A percentile compares a stretch with the other conserved stretches of the same genome.
Conservation (phyloP, 2,329 filamentous ascomycete species). For the Coniochaeta sp. region DNA sequence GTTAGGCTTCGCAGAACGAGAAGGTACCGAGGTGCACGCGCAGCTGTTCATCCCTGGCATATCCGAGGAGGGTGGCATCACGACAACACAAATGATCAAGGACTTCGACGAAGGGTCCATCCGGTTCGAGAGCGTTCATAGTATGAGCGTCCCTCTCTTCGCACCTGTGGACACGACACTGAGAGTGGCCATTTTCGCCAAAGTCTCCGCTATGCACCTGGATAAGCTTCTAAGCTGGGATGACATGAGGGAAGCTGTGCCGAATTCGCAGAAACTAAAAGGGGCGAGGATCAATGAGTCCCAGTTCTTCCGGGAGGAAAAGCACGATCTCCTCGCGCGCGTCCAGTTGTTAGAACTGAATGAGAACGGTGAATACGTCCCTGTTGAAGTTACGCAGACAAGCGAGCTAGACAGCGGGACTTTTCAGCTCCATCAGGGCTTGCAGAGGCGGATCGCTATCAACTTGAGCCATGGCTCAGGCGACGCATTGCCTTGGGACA, state of each 20-base stretch:
- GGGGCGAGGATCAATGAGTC: constrained; percentile 75
- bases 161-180: constrained; percentile 68
- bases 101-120: constrained; percentile 91
- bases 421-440: constrained; percentile 90
- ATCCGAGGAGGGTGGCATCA: constrained; percentile 83
- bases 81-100: constrained; percentile 88
- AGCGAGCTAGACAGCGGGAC: constrained; percentile 79
- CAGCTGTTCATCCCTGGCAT: constrained; percentile 93
- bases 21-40: constrained; percentile 91
- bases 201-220: constrained; percentile 85
- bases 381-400: constrained; percentile 86
- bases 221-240: constrained; percentile 98
- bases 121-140: constrained; percentile 95
- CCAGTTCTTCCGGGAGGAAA: constrained; percentile 88
- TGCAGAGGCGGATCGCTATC: constrained; percentile 82
- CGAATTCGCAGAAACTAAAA: constrained; percentile 47
- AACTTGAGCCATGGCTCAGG: constrained; percentile 89
- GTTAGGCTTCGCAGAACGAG: constrained; percentile 87
- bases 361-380: constrained; percentile 82
- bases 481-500: constrained; percentile 80
- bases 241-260: constrained; percentile 80
- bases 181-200: constrained; percentile 84
- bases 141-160: constrained; percentile 85
- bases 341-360: constrained; percentile 87
- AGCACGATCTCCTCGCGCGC: constrained; percentile 84